Conservation (phyloP, 2,329 filamentous ascomycete genomes). For the Microdochium nivale region DNA sequence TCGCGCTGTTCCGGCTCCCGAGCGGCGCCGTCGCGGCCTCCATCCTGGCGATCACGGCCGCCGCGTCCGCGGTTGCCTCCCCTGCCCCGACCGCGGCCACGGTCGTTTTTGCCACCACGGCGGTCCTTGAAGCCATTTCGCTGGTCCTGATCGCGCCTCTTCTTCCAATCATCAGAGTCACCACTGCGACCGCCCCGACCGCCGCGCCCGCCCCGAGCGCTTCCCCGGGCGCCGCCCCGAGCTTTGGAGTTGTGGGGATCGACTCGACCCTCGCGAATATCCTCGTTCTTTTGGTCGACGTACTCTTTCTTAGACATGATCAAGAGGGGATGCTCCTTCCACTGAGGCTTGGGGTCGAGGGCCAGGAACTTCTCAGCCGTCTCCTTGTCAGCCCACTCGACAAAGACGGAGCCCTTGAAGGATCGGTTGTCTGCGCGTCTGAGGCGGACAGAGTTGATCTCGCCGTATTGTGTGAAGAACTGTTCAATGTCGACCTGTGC, state of each 20-base stretch:
- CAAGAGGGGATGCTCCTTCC: constrained; percentile 69
- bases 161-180: constrained; percentile 54
- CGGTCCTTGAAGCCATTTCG: constrained; percentile 47
- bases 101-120: constrained; percentile 28
- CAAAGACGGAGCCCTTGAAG: constrained; percentile 96
- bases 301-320: constrained; percentile 88
- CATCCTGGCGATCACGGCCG: constrained; percentile 26
- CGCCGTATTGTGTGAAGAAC: constrained; percentile 77
- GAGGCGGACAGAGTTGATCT: constrained; percentile 75
- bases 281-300: constrained; percentile 64
- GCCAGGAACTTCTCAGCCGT: constrained; percentile 71
- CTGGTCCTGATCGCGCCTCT: constrained; percentile 53
- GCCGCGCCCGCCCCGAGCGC: constrained; percentile 28
- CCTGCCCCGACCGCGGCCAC: constrained; percentile 26
- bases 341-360: constrained; percentile 73
- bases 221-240: constrained; percentile 24
- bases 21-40: constrained; percentile 25
- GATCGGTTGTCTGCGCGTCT: constrained; percentile 62
- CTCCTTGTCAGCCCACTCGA: constrained; percentile 79
- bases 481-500: constrained; percentile 92
- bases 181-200: constrained; percentile 28
- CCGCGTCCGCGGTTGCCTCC: constrained; percentile 34
- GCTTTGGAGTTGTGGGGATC: constrained; percentile 40
- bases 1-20: constrained; percentile 17
- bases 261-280: constrained; percentile 64